Evolutionary conservation across 2,329 filamentous ascomycete species (phyloP).

Genomic region (Pseudocercospora cruenta): DNA sequence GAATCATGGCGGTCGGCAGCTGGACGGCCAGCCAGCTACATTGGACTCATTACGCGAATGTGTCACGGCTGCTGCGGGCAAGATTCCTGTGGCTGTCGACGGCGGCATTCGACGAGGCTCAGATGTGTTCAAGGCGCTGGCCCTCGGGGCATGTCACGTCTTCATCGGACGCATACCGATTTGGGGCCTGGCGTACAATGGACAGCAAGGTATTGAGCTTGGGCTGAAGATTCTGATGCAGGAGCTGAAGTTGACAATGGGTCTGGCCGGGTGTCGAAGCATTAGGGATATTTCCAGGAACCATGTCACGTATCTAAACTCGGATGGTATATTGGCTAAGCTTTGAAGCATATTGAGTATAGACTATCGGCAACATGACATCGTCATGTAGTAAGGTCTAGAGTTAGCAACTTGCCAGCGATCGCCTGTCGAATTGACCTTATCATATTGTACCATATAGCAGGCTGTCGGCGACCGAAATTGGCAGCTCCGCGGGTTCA

Average conservation of each 20-base stretch:
- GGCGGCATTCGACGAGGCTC: conserved; percentile 58
- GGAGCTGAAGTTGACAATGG: conserved; percentile 45
- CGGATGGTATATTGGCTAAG: conserved; percentile 15
- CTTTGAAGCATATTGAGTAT: background rate
- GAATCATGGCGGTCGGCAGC: conserved; percentile 61
- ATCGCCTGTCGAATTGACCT: no score
- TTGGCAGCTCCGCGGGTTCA: no score
- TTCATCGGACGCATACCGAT: conserved; percentile 53
- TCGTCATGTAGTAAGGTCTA: background rate
- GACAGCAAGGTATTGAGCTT: conserved; percentile 42
- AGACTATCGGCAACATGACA: background rate
- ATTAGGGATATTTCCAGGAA: conserved; percentile 18
- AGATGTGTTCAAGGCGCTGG: conserved; percentile 61
- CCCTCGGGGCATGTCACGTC: conserved; percentile 53
- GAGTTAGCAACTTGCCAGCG: no score
- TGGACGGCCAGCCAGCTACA: conserved; percentile 58
- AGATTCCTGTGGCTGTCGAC: conserved; percentile 64
- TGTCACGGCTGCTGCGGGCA: conserved; percentile 43
- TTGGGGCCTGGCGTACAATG: conserved; percentile 48
- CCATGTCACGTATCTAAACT: conserved; percentile 20
- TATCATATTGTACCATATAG: no score
- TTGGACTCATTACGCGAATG: conserved; percentile 52
- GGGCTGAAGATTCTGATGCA: conserved; percentile 48
- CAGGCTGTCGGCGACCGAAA: no score
- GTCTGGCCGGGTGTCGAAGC: conserved; percentile 37